These are phyloP conservation scores for Coemansia interrupta DNA, from an alignment of 192 early-diverging fungal species.

Conservation along the genomic window DNA sequence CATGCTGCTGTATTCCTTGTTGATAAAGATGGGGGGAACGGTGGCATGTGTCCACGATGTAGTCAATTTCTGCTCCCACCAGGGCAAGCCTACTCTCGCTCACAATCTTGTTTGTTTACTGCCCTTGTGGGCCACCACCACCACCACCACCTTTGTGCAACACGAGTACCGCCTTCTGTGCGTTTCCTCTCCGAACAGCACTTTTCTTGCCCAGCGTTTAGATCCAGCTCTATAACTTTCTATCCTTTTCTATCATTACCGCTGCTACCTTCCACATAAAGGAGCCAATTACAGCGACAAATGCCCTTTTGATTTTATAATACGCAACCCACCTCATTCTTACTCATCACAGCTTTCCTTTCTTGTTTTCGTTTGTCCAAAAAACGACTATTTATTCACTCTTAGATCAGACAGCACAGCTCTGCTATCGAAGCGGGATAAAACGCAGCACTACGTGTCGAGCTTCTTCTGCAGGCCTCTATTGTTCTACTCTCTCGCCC, in stretches of 20 bases:
- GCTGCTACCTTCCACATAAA: background rate
- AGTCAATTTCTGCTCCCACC: background rate
- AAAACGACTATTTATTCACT: background rate
- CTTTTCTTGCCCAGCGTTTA: background rate
- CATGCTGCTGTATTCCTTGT: background rate
- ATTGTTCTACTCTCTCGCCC: conserved; percentile 5
- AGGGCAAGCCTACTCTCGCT: background rate
- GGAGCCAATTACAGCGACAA: background rate
- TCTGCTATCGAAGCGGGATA: no score
- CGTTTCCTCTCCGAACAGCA: no score
- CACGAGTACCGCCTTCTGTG: no score
- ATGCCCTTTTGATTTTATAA: background rate
- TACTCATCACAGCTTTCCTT: background rate
- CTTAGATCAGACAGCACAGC: no score
- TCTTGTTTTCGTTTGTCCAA: conserved; percentile 1
- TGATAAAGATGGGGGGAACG: background rate
- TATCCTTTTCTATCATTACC: no score
- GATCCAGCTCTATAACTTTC: no score
- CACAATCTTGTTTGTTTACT: conserved; percentile 16
- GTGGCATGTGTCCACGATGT: background rate
- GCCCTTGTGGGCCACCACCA: background rate
- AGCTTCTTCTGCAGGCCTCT: conserved; percentile 1
- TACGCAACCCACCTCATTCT: background rate
- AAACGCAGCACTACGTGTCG: background rate
- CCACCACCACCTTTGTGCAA: no score